Evolutionary conservation across 2,329 filamentous ascomycete genomes (phyloP).

Genomic region (Cercospora zeina): DNA sequence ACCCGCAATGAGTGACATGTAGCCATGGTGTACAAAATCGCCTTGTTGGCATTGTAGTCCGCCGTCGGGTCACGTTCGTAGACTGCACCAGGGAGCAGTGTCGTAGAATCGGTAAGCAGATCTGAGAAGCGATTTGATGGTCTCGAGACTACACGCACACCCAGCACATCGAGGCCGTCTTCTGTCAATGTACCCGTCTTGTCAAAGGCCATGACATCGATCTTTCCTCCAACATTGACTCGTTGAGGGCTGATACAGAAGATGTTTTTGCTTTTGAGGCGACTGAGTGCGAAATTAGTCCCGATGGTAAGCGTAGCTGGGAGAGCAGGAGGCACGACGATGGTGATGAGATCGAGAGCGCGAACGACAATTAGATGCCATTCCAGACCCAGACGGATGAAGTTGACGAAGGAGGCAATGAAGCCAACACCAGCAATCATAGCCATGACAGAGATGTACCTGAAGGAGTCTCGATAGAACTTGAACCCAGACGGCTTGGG

Average conservation of each 20-base stretch:
- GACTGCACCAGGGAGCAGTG: slow-evolving; percentile 57
- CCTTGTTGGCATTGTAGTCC: slow-evolving; percentile 63
- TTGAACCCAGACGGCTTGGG: slow-evolving; percentile 98
- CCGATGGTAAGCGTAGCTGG: slow-evolving; percentile 95
- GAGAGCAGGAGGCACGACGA: slow-evolving; percentile 91
- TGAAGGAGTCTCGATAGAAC: slow-evolving; percentile 96
- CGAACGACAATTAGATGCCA: slow-evolving; percentile 92
- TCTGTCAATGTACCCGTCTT: slow-evolving; percentile 98
- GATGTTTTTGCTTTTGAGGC: slow-evolving; percentile 84
- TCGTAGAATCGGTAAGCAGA: slow-evolving; percentile 65
- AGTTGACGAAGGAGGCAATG: slow-evolving; percentile 87
- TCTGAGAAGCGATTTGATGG: slow-evolving; percentile 69
- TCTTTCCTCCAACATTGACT: slow-evolving; percentile 93
- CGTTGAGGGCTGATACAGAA: slow-evolving; percentile 98
- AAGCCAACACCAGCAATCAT: slow-evolving; percentile 83
- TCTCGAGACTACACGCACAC: slow-evolving; percentile 73
- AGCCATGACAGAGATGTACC: slow-evolving; percentile 97
- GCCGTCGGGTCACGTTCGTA: slow-evolving; percentile 61
- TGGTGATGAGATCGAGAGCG: slow-evolving; percentile 92
- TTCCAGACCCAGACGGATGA: slow-evolving; percentile 75
- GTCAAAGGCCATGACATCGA: slow-evolving; percentile 96
- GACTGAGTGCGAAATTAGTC: slow-evolving; percentile 86
- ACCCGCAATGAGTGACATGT: slow-evolving; percentile 90
- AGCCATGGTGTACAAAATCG: slow-evolving; percentile 89
- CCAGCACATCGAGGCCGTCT: slow-evolving; percentile 90